Conservation (phyloP, 306 rosid genomes). For the Hippophae gyantsensis region DNA sequence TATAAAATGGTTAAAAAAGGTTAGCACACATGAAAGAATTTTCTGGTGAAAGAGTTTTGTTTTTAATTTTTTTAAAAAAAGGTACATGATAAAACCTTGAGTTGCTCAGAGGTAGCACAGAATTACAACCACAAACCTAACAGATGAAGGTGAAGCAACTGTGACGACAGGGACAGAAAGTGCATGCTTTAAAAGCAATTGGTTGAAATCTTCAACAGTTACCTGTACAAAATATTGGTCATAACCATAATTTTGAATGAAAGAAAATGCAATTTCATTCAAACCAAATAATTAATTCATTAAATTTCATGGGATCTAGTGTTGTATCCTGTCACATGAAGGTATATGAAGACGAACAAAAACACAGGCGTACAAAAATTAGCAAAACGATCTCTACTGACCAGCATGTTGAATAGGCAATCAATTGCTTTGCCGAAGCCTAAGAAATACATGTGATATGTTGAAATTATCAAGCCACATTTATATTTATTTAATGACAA, state of each 20-base stretch:
- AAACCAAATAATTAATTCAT: not conserved
- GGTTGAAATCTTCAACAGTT: slow-evolving; percentile 65
- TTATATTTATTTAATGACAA: too few relatives aligned
- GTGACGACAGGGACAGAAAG: slow-evolving; percentile 74
- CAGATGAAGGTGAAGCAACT: slow-evolving; percentile 90
- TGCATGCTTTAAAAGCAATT: slow-evolving; percentile 52
- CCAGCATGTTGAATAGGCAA: too few relatives aligned
- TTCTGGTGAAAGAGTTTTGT: not conserved
- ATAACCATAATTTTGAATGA: slow-evolving; percentile 9
- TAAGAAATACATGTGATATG: too few relatives aligned
- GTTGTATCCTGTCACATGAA: too few relatives aligned
- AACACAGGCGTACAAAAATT: too few relatives aligned
- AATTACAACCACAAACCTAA: slow-evolving; percentile 38
- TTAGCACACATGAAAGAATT: not conserved
- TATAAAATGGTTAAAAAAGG: slow-evolving; percentile 1
- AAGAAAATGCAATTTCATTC: slow-evolving; percentile 5
- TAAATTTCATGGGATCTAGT: not conserved
- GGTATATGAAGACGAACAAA: too few relatives aligned
- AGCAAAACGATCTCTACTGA: too few relatives aligned
- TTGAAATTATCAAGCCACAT: too few relatives aligned
- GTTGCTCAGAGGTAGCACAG: not conserved
- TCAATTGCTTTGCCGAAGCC: too few relatives aligned
- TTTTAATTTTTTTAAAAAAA: not conserved
- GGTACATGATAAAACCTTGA: not conserved
- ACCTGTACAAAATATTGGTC: slow-evolving; percentile 41